Evolutionary conservation across 345 rosid species (phyloP).

Genomic region (Rubroshorea leprosula): DNA sequence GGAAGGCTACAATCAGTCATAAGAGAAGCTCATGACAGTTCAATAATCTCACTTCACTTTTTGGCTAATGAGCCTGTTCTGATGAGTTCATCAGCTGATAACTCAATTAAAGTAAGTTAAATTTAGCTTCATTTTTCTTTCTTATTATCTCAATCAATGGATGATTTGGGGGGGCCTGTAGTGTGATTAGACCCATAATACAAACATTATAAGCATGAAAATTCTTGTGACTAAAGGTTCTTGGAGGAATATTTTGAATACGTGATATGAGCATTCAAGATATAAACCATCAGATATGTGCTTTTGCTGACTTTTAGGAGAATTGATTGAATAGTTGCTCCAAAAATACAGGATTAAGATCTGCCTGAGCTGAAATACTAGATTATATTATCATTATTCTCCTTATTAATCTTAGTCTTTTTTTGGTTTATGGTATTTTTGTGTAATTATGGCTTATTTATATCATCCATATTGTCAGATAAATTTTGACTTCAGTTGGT

Average conservation of each 20-base stretch:
- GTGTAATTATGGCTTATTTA: not conserved
- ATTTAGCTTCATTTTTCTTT: not conserved
- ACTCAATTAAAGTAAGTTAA: constrained; percentile 75
- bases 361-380: not conserved
- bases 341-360: not conserved
- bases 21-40: constrained; percentile 88
- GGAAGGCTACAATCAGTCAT: constrained; percentile 81
- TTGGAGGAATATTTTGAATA: not conserved
- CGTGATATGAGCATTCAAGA: not conserved
- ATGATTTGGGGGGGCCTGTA: not conserved
- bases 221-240: not conserved
- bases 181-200: constrained; percentile 1
- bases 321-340: not conserved
- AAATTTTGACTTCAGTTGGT: not conserved
- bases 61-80: constrained; percentile 95
- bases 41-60: constrained; percentile 73
- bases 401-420: not conserved
- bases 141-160: not conserved
- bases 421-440: not conserved
- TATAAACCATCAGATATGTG: not conserved
- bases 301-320: not conserved
- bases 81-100: constrained; percentile 91
- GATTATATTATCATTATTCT: not conserved
- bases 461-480: not conserved
- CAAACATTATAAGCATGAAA: not conserved